A percentile compares a stretch with the other conserved stretches of the same genome.
Evolutionary conservation across 257 asterid species (phyloP).

Genomic region (Solanum bukasovii): DNA sequence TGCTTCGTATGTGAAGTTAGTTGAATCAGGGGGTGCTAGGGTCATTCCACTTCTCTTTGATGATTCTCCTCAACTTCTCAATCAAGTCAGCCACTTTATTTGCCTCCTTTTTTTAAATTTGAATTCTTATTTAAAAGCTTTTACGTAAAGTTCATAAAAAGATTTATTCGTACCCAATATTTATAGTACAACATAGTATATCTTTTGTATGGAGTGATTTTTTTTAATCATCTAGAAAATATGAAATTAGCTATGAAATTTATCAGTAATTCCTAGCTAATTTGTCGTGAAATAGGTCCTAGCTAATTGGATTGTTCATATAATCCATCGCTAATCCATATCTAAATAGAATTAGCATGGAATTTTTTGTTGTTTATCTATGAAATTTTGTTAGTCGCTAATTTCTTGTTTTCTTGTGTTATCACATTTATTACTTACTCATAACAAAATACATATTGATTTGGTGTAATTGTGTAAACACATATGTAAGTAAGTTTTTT

Average conservation of each 20-base stretch:
- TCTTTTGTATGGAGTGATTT: no score
- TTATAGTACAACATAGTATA: neutral
- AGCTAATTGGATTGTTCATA: neutral
- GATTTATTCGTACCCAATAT: no score
- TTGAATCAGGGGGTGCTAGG: slow-evolving; percentile 87
- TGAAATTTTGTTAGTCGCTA: no score
- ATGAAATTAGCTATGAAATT: neutral
- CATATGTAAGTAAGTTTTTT: neutral
- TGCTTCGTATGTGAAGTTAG: slow-evolving; percentile 86
- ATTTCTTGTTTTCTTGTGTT: neutral
- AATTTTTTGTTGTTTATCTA: neutral
- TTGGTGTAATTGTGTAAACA: neutral
- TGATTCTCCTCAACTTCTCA: slow-evolving; percentile 53
- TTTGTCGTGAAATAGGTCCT: neutral
- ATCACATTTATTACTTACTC: neutral
- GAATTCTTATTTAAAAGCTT: neutral
- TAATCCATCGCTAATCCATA: neutral
- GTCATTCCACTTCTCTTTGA: slow-evolving; percentile 80
- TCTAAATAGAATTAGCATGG: neutral
- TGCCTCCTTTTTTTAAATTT: no score
- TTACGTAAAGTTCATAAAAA: neutral
- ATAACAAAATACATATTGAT: neutral
- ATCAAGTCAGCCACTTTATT: slow-evolving; percentile 17
- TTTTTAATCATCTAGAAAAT: neutral
- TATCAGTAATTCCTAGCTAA: no score